Evolutionary conservation across 2,329 filamentous ascomycete genomes (phyloP).

Genomic region (Thielaviopsis ethacetica): DNA sequence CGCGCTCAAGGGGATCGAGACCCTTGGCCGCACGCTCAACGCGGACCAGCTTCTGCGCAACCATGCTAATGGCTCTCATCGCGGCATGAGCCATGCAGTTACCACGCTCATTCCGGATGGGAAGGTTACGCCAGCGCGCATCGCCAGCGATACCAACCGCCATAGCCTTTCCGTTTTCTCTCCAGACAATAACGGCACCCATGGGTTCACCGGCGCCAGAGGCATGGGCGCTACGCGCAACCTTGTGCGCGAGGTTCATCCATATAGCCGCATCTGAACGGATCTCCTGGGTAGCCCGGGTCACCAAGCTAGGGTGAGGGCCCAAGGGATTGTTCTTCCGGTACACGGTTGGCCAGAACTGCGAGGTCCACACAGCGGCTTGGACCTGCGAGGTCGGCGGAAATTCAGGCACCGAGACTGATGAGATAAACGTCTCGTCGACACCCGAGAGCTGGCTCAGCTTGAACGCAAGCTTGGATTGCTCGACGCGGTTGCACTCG

Average conservation of each 20-base stretch:
- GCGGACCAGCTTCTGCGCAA: slow-evolving; percentile 49
- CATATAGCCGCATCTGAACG: slow-evolving; percentile 45
- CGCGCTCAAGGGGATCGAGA: slow-evolving; percentile 20
- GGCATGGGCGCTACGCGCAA: slow-evolving; percentile 41
- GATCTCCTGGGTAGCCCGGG: slow-evolving; percentile 53
- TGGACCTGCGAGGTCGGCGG: slow-evolving; percentile 62
- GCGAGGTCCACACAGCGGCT: slow-evolving; percentile 54
- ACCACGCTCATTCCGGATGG: slow-evolving; percentile 30
- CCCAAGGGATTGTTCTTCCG: slow-evolving; percentile 77
- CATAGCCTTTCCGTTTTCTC: slow-evolving; percentile 31
- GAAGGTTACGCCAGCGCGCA: slow-evolving; percentile 49
- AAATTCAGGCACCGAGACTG: slow-evolving; percentile 53
- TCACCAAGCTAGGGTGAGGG: slow-evolving; percentile 61
- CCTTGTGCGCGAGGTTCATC: slow-evolving; percentile 50
- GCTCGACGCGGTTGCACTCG: slow-evolving; percentile 23
- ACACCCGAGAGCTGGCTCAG: slow-evolving; percentile 20
- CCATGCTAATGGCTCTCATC: slow-evolving; percentile 68
- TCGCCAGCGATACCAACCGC: slow-evolving; percentile 63
- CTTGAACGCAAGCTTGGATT: slow-evolving; percentile 24
- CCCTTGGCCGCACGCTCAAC: slow-evolving; percentile 31
- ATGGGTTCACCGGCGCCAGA: slow-evolving; percentile 49
- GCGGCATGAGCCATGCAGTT: slow-evolving; percentile 68
- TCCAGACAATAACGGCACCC: slow-evolving; percentile 61
- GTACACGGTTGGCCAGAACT: slow-evolving; percentile 76
- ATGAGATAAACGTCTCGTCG: slow-evolving; percentile 40